Percentiles rank a stretch among this genome's conserved stretches.
Conservation (phyloP, 2,329 filamentous ascomycete species). For the Blastomyces emzantsi region DNA sequence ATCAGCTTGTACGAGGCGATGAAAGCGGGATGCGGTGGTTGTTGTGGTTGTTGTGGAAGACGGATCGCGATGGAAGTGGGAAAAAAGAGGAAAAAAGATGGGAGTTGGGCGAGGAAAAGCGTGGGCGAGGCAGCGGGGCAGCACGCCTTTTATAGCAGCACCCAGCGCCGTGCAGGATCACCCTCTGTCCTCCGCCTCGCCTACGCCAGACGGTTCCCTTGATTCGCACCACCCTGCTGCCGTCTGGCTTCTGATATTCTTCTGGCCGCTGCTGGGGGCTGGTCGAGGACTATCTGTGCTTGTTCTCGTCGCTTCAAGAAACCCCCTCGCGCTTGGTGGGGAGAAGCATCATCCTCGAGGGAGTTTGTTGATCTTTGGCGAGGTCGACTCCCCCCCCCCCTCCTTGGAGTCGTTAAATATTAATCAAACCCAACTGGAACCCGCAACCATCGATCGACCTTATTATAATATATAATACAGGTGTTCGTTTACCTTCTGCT, state of each 20-base stretch:
- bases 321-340: background rate
- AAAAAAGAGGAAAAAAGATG: too few relatives aligned
- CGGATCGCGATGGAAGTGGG: background rate
- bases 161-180: background rate
- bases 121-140: slow-evolving; percentile 7
- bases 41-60: slow-evolving; percentile 4
- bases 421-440: background rate
- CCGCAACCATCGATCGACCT: background rate
- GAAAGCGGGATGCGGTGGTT: background rate
- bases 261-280: background rate
- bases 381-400: background rate
- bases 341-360: background rate
- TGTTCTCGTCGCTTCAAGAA: background rate
- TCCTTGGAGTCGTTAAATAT: background rate
- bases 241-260: background rate
- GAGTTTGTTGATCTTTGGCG: background rate
- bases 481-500: background rate
- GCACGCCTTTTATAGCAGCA: slow-evolving; percentile 1
- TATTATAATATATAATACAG: background rate
- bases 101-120: slow-evolving; percentile 4
- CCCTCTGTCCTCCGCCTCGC: background rate
- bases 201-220: background rate
- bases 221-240: background rate
- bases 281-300: background rate
- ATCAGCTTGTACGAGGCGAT: background rate